Evolutionary conservation across 192 early-diverging fungal genomes (phyloP).

Genomic region (Gigaspora rosea): DNA sequence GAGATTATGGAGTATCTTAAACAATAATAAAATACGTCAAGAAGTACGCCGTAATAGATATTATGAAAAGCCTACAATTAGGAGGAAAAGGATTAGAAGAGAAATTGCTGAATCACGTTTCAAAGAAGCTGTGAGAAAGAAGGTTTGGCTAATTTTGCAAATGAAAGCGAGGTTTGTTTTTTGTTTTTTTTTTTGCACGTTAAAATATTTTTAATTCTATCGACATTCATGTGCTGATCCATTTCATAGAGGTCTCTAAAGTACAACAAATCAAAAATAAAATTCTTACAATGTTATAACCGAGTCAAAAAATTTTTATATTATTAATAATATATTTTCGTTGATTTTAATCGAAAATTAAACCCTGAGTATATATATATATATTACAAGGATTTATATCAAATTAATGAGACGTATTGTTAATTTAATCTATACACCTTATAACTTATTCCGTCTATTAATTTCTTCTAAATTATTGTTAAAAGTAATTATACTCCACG

Average conservation of each 20-base stretch:
- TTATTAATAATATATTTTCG: too few relatives aligned
- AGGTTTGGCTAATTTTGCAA: constrained; percentile 65
- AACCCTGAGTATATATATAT: too few relatives aligned
- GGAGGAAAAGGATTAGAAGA: constrained; percentile 57
- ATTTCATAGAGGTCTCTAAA: too few relatives aligned
- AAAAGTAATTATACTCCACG: constrained; percentile 43
- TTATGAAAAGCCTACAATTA: constrained; percentile 71
- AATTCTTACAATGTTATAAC: background rate
- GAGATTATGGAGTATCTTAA: constrained; percentile 59
- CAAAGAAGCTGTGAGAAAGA: constrained; percentile 60
- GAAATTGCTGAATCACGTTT: constrained; percentile 60
- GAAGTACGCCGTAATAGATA: constrained; percentile 55
- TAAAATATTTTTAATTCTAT: background rate
- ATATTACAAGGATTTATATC: too few relatives aligned
- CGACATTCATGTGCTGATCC: background rate
- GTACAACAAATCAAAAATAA: too few relatives aligned
- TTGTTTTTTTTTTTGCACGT: background rate
- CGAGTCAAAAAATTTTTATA: background rate
- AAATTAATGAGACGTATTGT: background rate
- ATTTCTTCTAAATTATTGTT: too few relatives aligned
- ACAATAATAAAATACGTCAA: constrained; percentile 57
- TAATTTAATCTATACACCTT: background rate
- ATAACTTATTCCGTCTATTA: too few relatives aligned
- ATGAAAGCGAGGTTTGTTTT: constrained; percentile 54
- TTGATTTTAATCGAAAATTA: too few relatives aligned